These are phyloP conservation scores for Myrica gale DNA, from an alignment of 306 rosid species.

Conservation along the genomic window DNA sequence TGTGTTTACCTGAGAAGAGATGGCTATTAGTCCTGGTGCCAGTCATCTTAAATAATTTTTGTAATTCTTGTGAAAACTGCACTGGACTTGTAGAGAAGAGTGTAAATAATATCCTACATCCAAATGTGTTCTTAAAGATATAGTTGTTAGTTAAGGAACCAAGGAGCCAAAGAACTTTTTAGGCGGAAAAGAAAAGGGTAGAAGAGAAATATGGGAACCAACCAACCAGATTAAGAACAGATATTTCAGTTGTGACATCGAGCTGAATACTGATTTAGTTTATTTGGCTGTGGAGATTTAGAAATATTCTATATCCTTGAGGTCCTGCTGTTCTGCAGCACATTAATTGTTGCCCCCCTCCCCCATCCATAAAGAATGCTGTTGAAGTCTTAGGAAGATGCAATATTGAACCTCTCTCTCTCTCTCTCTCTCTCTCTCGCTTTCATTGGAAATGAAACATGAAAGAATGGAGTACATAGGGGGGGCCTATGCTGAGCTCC, in stretches of 20 bases:
- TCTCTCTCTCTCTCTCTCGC: background rate
- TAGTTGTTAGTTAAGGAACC: background rate
- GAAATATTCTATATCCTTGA: background rate
- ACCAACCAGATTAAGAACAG: background rate
- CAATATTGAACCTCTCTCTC: background rate
- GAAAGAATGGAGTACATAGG: background rate
- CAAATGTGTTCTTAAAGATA: background rate
- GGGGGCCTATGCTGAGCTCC: background rate
- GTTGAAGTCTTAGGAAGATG: background rate
- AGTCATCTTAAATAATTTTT: background rate
- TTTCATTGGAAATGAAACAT: background rate
- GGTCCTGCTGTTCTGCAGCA: conserved; percentile 1
- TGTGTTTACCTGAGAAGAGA: background rate
- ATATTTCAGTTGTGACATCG: background rate
- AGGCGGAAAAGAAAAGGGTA: too few species aligned
- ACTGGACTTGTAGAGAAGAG: background rate
- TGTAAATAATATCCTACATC: background rate
- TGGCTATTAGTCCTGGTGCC: background rate
- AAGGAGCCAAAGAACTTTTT: background rate
- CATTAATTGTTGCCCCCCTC: background rate
- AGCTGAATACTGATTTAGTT: background rate
- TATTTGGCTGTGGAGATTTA: background rate
- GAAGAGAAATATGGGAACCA: too few species aligned
- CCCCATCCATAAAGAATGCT: background rate
- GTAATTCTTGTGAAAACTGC: background rate